These are phyloP conservation scores for Tephrocybe sp. DNA, from an alignment of 768 basidiomycete species.

Conservation along the genomic window DNA sequence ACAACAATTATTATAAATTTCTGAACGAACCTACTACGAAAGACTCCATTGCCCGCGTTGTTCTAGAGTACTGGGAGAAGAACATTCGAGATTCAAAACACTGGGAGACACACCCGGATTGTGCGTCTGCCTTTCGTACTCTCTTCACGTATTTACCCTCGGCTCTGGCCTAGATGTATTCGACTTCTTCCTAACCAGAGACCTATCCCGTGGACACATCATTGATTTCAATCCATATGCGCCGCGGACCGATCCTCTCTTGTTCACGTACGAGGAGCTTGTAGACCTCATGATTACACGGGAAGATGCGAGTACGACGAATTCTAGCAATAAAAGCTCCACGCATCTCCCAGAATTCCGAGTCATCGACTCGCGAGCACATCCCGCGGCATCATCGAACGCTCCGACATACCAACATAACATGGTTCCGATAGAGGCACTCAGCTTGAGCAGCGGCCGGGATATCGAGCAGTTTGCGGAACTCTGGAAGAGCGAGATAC, in stretches of 20 bases:
- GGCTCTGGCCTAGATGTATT: conserved; percentile 60
- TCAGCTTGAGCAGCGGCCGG: conserved; percentile 75
- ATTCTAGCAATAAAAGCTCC: neutral
- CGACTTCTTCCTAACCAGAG: conserved; percentile 84
- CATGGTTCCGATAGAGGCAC: conserved; percentile 88
- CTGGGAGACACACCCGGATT: conserved; percentile 62
- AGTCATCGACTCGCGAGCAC: conserved; percentile 72
- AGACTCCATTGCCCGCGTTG: conserved; percentile 47
- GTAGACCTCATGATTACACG: conserved; percentile 31
- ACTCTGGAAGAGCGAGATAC: conserved; percentile 57
- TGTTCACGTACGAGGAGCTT: conserved; percentile 85
- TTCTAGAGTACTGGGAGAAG: conserved; percentile 66
- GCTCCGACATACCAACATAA: conserved; percentile 82
- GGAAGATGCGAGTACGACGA: neutral
- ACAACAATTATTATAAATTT: conserved; percentile 87
- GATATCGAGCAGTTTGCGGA: conserved; percentile 74
- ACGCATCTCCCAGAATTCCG: conserved; percentile 42
- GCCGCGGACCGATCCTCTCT: conserved; percentile 80
- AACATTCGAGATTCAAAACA: conserved; percentile 50
- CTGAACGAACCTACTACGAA: conserved; percentile 64
- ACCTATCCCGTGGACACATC: conserved; percentile 73
- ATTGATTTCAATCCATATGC: conserved; percentile 92
- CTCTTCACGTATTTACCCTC: neutral
- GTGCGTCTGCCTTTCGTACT: conserved; percentile 42
- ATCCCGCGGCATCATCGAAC: conserved; percentile 66